phyloP scores from a whole-genome alignment of 2,329 filamentous ascomycete genomes.

The Parafenestella ontariensis region DNA sequence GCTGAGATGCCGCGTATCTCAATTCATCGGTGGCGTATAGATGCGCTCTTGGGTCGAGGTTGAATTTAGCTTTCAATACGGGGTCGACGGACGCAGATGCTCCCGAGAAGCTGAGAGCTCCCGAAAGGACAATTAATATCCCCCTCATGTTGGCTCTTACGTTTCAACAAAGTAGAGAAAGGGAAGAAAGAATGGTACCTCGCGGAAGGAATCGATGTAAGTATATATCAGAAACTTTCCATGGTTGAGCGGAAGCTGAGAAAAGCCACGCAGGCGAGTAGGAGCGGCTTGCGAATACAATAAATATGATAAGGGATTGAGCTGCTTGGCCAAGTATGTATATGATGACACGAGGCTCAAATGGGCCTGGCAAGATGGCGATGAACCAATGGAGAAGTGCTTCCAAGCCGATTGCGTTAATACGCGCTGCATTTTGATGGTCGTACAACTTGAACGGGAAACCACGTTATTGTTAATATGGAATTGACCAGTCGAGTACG shows the following conservation, averaged over 20 bases:
- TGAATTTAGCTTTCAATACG: slow-evolving; percentile 11
- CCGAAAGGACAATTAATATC: slow-evolving; percentile 17
- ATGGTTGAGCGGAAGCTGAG: slow-evolving; percentile 3
- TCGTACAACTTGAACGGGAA: slow-evolving; percentile 6
- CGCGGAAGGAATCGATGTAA: neutral
- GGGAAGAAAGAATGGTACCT: neutral
- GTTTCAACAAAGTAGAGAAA: neutral
- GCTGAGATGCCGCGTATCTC: slow-evolving; percentile 2
- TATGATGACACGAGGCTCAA: slow-evolving; percentile 16
- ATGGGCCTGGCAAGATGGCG: slow-evolving; percentile 6
- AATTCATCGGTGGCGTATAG: slow-evolving; percentile 1
- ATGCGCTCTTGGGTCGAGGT: slow-evolving; percentile 1
- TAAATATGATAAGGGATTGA: slow-evolving; percentile 17
- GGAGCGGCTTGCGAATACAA: slow-evolving; percentile 8
- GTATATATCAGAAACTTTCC: slow-evolving; percentile 16
- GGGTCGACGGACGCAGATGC: slow-evolving; percentile 18
- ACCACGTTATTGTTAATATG: slow-evolving; percentile 30
- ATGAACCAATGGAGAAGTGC: slow-evolving; percentile 10
- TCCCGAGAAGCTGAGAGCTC: slow-evolving; percentile 23
- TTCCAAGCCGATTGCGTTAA: slow-evolving; percentile 16
- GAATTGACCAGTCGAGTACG: slow-evolving; percentile 3
- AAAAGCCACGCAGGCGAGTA: slow-evolving; percentile 1
- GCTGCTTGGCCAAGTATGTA: slow-evolving; percentile 12
- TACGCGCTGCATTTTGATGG: slow-evolving; percentile 10
- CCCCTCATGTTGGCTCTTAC: slow-evolving; percentile 27